phyloP scores from a whole-genome alignment of 805 yeast genomes.

The Candida glaebosa region DNA sequence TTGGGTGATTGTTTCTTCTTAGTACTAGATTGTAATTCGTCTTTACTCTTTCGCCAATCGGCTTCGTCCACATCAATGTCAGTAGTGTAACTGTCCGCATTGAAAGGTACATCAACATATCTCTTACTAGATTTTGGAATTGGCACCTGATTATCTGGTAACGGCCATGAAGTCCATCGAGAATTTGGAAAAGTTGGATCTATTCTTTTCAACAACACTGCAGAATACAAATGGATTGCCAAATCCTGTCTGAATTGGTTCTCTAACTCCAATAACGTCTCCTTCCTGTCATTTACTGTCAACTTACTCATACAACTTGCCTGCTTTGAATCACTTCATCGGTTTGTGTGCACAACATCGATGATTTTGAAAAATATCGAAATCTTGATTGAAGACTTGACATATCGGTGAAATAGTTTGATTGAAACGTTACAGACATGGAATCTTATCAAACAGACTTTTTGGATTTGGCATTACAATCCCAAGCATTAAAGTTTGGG shows the following conservation, averaged over 20 bases:
- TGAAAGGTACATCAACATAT: conserved; percentile 18
- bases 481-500: conserved; percentile 84
- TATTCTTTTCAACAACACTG: conserved; percentile 41
- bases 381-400: background rate
- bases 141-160: conserved; percentile 30
- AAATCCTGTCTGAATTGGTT: conserved; percentile 51
- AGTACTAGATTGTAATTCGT: background rate
- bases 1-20: background rate
- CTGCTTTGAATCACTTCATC: too few species aligned
- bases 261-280: conserved; percentile 38
- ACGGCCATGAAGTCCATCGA: conserved; percentile 64
- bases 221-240: conserved; percentile 61
- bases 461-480: conserved; percentile 76
- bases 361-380: background rate
- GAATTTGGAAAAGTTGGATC: conserved; percentile 33
- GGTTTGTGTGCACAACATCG: background rate
- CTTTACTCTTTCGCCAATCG: background rate
- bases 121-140: conserved; percentile 25
- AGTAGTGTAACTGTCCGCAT: conserved; percentile 4
- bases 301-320: conserved; percentile 4
- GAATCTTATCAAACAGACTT: conserved; percentile 58
- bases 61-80: conserved; percentile 11
- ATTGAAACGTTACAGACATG: conserved; percentile 22
- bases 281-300: conserved; percentile 16
- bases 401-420: too few species aligned